These are phyloP conservation scores for Mayamaea pseudoterrestris DNA, from an alignment of 108 stramenopile genomes.

Conservation along the genomic window DNA sequence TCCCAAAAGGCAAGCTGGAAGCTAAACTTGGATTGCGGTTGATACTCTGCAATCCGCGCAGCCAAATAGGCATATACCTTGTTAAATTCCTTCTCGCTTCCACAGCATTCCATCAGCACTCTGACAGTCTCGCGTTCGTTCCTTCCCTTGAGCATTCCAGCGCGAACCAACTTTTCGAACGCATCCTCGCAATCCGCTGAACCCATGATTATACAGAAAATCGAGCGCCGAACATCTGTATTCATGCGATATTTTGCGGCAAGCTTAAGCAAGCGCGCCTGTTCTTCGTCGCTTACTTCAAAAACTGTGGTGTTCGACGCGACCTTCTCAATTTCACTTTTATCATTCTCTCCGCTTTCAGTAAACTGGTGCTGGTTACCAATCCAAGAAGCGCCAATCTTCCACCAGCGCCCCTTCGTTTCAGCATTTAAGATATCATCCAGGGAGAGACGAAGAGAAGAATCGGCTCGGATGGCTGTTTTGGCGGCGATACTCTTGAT, in stretches of 20 bases:
- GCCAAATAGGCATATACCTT: constrained; percentile 89
- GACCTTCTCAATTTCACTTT: constrained; percentile 2
- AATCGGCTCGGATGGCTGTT: constrained; percentile 27
- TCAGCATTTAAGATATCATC: constrained; percentile 71
- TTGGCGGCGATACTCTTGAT: constrained; percentile 51
- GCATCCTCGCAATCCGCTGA: constrained; percentile 87
- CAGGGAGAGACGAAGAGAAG: constrained; percentile 59
- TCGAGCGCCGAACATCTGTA: constrained; percentile 76
- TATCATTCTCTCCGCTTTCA: constrained; percentile 16
- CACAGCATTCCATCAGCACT: constrained; percentile 89
- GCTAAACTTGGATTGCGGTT: constrained; percentile 80
- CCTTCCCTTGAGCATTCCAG: constrained; percentile 72
- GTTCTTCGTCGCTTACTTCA: constrained; percentile 9
- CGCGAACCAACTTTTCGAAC: constrained; percentile 81
- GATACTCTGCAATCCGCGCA: constrained; percentile 80
- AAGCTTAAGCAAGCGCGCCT: constrained; percentile 53
- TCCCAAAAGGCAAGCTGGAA: constrained; percentile 94
- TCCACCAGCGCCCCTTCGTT: constrained; percentile 90
- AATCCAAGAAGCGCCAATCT: constrained; percentile 87
- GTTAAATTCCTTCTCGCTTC: constrained; percentile 85
- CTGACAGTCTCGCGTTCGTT: constrained; percentile 85
- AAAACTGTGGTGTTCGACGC: not conserved
- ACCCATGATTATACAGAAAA: constrained; percentile 93
- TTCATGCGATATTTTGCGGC: constrained; percentile 91
- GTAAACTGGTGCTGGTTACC: constrained; percentile 59